Conservation (phyloP, 768 basidiomycete genomes). For the Tylopilus sp. region DNA sequence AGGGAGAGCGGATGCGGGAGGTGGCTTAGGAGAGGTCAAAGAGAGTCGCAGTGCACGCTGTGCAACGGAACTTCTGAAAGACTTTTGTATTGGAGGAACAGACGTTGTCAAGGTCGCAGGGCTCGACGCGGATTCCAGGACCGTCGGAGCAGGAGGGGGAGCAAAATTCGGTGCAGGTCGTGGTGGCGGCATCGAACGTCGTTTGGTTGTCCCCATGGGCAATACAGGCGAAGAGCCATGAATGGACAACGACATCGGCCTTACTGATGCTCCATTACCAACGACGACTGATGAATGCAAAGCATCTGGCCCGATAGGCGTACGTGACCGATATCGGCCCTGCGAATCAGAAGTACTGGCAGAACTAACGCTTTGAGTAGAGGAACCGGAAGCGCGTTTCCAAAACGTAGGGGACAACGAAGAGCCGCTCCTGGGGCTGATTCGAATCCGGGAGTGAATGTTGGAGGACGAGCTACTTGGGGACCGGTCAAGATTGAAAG, state of each 20-base stretch:
- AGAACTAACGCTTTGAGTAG: constrained; percentile 43
- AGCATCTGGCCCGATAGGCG: constrained; percentile 4
- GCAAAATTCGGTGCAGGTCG: constrained; percentile 70
- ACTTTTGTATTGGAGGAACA: constrained; percentile 21
- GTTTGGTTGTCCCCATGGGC: constrained; percentile 36
- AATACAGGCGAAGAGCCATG: constrained; percentile 11
- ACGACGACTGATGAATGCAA: constrained; percentile 10
- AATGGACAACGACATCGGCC: constrained; percentile 24
- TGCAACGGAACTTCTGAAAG: constrained; percentile 55
- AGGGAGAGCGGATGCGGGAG: constrained; percentile 58
- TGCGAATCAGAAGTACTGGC: constrained; percentile 43
- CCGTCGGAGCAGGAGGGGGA: constrained; percentile 61
- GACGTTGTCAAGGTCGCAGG: constrained; percentile 1
- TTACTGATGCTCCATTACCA: constrained; percentile 1
- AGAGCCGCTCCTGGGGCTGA: constrained; percentile 42
- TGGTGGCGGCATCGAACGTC: constrained; percentile 68
- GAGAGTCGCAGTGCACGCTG: constrained; percentile 58
- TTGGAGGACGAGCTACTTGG: constrained; percentile 39
- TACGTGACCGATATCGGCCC: constrained; percentile 8
- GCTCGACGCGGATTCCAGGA: constrained; percentile 14
- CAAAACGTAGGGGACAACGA: constrained; percentile 49
- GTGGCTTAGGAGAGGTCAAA: constrained; percentile 58
- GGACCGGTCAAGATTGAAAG: constrained; percentile 32
- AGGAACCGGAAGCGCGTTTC: constrained; percentile 52
- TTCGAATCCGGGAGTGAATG: constrained; percentile 23